Evolutionary conservation across 371 early-diverging fungal genomes (phyloP), one percentile per base, ranked within the genome.

Genomic region (Saksenaea vasiformis): DNA sequence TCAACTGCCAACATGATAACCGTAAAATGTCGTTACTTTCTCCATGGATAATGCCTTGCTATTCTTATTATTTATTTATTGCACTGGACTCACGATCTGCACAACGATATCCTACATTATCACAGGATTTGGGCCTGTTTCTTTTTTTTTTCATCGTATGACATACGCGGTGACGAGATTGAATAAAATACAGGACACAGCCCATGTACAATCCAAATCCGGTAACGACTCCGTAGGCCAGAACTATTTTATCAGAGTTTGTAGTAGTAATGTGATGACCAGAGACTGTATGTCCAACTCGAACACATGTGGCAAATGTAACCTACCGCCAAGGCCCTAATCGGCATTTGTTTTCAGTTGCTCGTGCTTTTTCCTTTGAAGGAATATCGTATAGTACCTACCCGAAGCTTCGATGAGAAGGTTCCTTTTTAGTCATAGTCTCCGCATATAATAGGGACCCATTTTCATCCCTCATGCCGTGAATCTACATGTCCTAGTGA

Each of bases 301-400:
- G 39, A n/a, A 39, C 39, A 47, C n/a, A 47, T 10, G 19, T 22
- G 51, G 24, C 22, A 17, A 22, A 47, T 47, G 51, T 47, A 47
- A 47, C 24, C 22, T 17, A 19, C 22, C 22, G 51, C 51, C 51
- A 47, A 47, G 22, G 22, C 51, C 27, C 26, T 17, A 22, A 22
- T 47, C 22, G 17, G 51, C 22, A 19, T 47, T 47, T 47, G 27
- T 47, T 47, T 47, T 47, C 51, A 47, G 10, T 44, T 47, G 51
- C 51, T 47, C 51, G 51, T 47, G 51, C 22, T 47, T 47, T 47
- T 47, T 47, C 51, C 51, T 47, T 47, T 47, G 24, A 4, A 22
- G 51, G 51, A 47, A 47, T 22, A 22, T 47, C 5, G 43, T 41
- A 14, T 14, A 41, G 17, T 8, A 1, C 3, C 14, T 47, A 22